A percentile compares a stretch with the other conserved stretches of the same genome.
These are phyloP conservation scores for Hypsizygus marmoreus DNA, from an alignment of 768 basidiomycete species.

Conservation along the genomic window DNA sequence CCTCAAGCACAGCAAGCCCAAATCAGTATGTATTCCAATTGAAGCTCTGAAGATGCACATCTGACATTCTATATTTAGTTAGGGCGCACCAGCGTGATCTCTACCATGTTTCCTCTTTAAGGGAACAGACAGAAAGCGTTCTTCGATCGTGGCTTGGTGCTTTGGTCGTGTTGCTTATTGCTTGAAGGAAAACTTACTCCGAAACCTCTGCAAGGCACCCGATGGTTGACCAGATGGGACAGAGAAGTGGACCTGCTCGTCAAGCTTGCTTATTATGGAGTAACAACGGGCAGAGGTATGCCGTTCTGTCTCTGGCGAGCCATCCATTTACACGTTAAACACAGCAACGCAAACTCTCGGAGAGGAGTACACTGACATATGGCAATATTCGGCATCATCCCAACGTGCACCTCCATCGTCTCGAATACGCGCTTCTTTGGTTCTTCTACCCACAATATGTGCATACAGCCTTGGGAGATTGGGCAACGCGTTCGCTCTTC, in stretches of 20 bases:
- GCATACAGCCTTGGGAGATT: conserved; percentile 60
- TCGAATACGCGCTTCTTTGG: conserved; percentile 48
- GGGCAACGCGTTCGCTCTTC: conserved; percentile 37
- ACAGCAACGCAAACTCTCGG: conserved; percentile 81
- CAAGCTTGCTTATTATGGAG: conserved; percentile 70
- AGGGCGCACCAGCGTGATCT: conserved; percentile 84
- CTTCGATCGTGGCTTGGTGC: conserved; percentile 78
- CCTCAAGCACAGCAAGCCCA: conserved; percentile 84
- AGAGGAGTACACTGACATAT: conserved; percentile 89
- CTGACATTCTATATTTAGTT: conserved; percentile 48
- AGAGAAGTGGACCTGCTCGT: conserved; percentile 74
- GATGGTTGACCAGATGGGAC: conserved; percentile 80
- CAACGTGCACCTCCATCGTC: conserved; percentile 44
- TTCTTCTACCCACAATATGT: conserved; percentile 69
- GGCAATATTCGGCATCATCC: conserved; percentile 59
- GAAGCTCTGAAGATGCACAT: conserved; percentile 12
- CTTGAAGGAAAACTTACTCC: conserved; percentile 5
- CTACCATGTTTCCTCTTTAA: conserved; percentile 72
- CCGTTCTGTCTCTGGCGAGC: neutral
- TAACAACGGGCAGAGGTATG: conserved; percentile 76
- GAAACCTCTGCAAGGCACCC: conserved; percentile 68
- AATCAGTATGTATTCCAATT: conserved; percentile 58
- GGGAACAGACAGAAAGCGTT: conserved; percentile 74
- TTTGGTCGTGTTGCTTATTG: conserved; percentile 16
- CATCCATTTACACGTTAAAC: too few relatives aligned